A percentile compares a stretch with the other conserved stretches of the same genome.
Conservation (phyloP, 192 early-diverging fungal species). For the Rhizophagus sp. region DNA sequence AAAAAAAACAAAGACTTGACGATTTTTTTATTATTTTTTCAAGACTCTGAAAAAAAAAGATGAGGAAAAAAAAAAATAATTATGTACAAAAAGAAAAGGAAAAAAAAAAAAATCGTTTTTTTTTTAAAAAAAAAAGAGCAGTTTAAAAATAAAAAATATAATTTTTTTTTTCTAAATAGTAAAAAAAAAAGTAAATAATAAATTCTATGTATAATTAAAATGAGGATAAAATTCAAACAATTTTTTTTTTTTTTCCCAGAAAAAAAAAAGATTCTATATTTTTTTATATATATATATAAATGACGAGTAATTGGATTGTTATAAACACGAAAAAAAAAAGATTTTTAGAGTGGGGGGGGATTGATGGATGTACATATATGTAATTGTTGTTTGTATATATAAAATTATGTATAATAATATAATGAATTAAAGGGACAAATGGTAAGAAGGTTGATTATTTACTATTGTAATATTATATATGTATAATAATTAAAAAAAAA, state of each 20-base stretch:
- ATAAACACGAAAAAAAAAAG: not conserved
- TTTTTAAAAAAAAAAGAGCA: not conserved
- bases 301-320: not conserved
- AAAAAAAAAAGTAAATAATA: not conserved
- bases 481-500: not conserved
- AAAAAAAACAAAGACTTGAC: not conserved
- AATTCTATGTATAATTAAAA: not conserved
- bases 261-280: not conserved
- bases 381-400: not conserved
- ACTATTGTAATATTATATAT: not conserved
- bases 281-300: not conserved
- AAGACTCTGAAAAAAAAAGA: not conserved
- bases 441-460: not conserved
- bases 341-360: not conserved
- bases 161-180: not conserved
- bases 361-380: not conserved
- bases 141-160: not conserved
- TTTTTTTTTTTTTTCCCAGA: not conserved
- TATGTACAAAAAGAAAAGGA: not conserved
- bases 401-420: conserved; percentile 14
- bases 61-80: not conserved
- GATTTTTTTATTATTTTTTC: not conserved
- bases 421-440: not conserved
- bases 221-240: no score
- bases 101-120: not conserved